Base-by-base conservation (phyloP, 192 early-diverging fungal genomes). In the Mortierella hygrophila region DNA sequence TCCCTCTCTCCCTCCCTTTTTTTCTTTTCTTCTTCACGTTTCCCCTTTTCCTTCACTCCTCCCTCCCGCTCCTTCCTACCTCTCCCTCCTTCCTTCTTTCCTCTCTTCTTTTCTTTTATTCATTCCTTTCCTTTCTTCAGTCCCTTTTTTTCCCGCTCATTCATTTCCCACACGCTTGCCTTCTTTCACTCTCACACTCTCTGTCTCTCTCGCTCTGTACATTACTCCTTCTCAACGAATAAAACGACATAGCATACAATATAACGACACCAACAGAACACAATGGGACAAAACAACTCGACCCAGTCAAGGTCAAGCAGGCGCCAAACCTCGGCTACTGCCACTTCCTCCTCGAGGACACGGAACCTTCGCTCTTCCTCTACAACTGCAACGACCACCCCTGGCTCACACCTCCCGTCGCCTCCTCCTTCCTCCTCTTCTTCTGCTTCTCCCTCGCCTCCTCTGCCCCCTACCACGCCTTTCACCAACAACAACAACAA, bases 271-370 rank as follows among this genome's bases (percentile, higher is more conserved):
- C 55, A 10, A 23, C 55, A n/a, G 10, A 20, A 21, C 20, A 23
- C 68, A 1, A 71, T 71, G 70, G 70, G 70, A n/a, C 70, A 71
- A 21, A 71, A 20, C 41, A 71, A 41, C 70, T 71, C 70, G 20
- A 71, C 38, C 5, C 70, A 38, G 7, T 42, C 70, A 6, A 71
- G 40, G 70, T 41, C 38, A 21, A 71, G 70, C 32, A 29, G 70
- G 29, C 70, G 70, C 70, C 38, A 38, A 8, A 7, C 70, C 38
- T 71, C 38, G 35, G 60, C 49, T 52, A 1, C 49, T 52, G 49
- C n/a, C 55, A n/a, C 60, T 4, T 32, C 68, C 26, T 35, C 68
- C 16, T 37, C 60, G 2, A 65, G 60, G 26, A 65, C 60, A 32
- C 15, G 60, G 29, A 15, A 11, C n/a, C 2, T 65, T 65, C 60